Evolutionary conservation across 2,329 filamentous ascomycete genomes (phyloP), one percentile per base, ranked within the genome.

Genomic region (Colletotrichum sp.): DNA sequence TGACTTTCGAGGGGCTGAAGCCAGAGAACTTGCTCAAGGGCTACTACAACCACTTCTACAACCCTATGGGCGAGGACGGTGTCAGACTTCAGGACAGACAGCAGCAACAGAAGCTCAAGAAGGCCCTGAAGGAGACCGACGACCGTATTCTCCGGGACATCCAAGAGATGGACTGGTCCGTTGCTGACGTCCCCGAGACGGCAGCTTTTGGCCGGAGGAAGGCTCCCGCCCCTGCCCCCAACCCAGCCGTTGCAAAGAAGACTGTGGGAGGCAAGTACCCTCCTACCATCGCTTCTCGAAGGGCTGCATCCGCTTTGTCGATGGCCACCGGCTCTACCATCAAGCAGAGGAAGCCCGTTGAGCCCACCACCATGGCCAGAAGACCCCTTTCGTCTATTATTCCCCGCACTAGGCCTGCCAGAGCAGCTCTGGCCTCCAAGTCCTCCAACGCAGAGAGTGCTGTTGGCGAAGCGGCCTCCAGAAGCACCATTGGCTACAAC

Each of bases 401-500:
- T 18, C 79, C 82, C 13, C 80, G 81, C 9, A 79, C 80, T 32
- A 84, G 79, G 62, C 77, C 81, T 72, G 68, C 81, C 76, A 89
- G 88, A 68, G 82, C 85, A n/a, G 80, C 84, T 8, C 79, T 85
- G 7, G 85, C 88, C 4, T 85, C 87, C 9, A 90, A 89, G 76
- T 82, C 85, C 64, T 85, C 88, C 1, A 88, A 88, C 12, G 88
- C 91, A 79, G 91, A 92, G 63, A 90, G 92, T 78, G 89, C 89
- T 10, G 88, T 90, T 13, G 93, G 94, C 2, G 89, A 91, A 26
- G 91, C 91, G 8, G 92, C 92, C 8, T 98, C 96, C 3, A 92
- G 93, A 78, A 96, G 92, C 71, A 98, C 96, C 0, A 90, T 98
- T 57, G 96, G 96, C 18, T 98, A 98, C 82, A 95, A 91, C 72